These are phyloP conservation scores for Pogostemon cablin DNA, from an alignment of 257 asterid genomes.

Conservation along the genomic window DNA sequence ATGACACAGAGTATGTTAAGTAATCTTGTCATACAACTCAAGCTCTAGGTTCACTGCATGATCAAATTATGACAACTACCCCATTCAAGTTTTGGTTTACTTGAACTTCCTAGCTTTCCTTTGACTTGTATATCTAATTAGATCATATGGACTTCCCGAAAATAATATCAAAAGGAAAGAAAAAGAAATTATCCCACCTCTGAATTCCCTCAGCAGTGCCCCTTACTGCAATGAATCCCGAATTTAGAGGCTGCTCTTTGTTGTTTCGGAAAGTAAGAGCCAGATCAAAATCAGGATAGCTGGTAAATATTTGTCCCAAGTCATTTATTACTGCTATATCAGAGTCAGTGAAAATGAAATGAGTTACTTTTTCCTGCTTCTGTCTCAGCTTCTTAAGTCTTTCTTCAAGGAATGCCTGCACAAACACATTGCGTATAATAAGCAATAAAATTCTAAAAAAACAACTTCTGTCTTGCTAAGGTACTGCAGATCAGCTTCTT, in stretches of 20 bases:
- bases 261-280: conserved; percentile 96
- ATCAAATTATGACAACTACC: not conserved
- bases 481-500: conserved; percentile 18
- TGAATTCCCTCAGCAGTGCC: conserved; percentile 76
- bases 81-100: too few relatives aligned
- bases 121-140: not conserved
- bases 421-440: conserved; percentile 26
- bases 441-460: conserved; percentile 16
- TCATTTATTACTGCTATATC: conserved; percentile 85
- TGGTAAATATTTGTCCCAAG: conserved; percentile 61
- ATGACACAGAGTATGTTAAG: conserved; percentile 1
- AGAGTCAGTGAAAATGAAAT: conserved; percentile 88
- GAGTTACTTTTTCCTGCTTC: conserved; percentile 51
- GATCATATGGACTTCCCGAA: not conserved
- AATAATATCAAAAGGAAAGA: not conserved
- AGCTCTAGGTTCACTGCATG: not conserved
- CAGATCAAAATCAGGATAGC: conserved; percentile 69
- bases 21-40: not conserved
- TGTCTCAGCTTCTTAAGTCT: conserved; percentile 56
- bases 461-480: conserved; percentile 1
- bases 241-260: conserved; percentile 91
- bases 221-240: conserved; percentile 93
- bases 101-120: not conserved
- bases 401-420: conserved; percentile 71
- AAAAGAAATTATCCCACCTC: conserved; percentile 50